Percentiles rank a stretch among this genome's conserved stretches.
Conservation (phyloP, 768 basidiomycete species). For the Xerocomellus intermedius region DNA sequence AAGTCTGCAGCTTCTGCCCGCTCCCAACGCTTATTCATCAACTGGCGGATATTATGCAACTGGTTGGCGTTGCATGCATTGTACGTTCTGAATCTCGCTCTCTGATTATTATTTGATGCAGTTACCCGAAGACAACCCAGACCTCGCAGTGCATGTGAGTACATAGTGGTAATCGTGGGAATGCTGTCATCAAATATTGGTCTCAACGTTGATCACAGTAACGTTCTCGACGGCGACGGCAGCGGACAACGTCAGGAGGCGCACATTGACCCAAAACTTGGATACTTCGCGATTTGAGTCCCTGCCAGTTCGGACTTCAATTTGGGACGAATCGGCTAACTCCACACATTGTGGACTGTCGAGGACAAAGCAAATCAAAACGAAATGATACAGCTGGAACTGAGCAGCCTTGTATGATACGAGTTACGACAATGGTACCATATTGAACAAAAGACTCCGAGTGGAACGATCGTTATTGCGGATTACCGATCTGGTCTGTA, state of each 20-base stretch:
- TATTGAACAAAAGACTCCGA: conserved; percentile 4
- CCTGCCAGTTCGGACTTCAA: not conserved
- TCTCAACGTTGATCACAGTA: not conserved
- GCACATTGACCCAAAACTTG: too few relatives aligned
- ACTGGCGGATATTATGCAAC: too few relatives aligned
- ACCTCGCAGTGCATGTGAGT: too few relatives aligned
- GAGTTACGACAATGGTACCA: not conserved
- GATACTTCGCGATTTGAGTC: not conserved
- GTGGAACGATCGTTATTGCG: not conserved
- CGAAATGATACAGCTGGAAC: not conserved
- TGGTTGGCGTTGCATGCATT: too few relatives aligned
- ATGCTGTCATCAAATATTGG: not conserved
- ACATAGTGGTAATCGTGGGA: too few relatives aligned
- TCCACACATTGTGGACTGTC: not conserved
- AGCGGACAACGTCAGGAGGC: not conserved
- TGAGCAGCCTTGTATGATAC: too few relatives aligned
- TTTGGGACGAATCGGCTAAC: not conserved
- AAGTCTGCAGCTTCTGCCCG: too few relatives aligned
- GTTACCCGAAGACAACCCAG: too few relatives aligned
- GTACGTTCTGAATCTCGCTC: too few relatives aligned
- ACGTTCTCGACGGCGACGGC: not conserved
- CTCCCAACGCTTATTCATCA: too few relatives aligned
- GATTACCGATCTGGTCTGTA: not conserved
- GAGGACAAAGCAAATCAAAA: not conserved
- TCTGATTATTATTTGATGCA: too few relatives aligned